Evolutionary conservation across 2,329 filamentous ascomycete species (phyloP).

Genomic region (Emericellopsis cladophorae): DNA sequence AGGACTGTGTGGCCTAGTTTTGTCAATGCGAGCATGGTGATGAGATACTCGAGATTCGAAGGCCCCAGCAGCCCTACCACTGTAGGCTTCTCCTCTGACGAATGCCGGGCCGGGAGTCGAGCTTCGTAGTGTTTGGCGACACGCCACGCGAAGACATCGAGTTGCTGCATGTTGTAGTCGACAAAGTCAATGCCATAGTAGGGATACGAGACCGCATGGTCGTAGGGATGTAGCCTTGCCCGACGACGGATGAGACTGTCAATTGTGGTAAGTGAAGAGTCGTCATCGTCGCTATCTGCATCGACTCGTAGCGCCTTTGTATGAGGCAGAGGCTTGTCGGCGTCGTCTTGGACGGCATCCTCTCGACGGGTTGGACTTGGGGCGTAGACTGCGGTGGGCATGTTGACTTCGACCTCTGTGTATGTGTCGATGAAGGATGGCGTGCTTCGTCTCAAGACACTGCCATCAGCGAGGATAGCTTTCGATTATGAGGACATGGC

Average conservation of each 20-base stretch:
- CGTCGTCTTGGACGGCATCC: neutral
- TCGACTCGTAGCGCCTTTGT: neutral
- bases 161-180: conserved; percentile 30
- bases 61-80: conserved; percentile 37
- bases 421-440: too few relatives aligned
- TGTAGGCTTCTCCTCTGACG: conserved; percentile 11
- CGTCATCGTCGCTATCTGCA: conserved; percentile 5
- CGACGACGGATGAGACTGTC: conserved; percentile 12
- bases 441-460: neutral
- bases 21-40: conserved; percentile 38
- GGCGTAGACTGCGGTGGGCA: neutral
- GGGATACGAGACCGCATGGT: conserved; percentile 27
- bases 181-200: conserved; percentile 27
- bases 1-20: conserved; percentile 39
- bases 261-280: conserved; percentile 10
- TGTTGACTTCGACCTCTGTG: neutral
- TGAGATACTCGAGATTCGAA: conserved; percentile 40
- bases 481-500: too few relatives aligned
- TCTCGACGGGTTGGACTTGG: neutral
- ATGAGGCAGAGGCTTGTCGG: neutral
- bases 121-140: conserved; percentile 12
- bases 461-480: neutral
- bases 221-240: conserved; percentile 14
- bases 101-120: conserved; percentile 8
- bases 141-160: conserved; percentile 23